Conservation (phyloP, 306 rosid species). For the Cucumis melo region DNA sequence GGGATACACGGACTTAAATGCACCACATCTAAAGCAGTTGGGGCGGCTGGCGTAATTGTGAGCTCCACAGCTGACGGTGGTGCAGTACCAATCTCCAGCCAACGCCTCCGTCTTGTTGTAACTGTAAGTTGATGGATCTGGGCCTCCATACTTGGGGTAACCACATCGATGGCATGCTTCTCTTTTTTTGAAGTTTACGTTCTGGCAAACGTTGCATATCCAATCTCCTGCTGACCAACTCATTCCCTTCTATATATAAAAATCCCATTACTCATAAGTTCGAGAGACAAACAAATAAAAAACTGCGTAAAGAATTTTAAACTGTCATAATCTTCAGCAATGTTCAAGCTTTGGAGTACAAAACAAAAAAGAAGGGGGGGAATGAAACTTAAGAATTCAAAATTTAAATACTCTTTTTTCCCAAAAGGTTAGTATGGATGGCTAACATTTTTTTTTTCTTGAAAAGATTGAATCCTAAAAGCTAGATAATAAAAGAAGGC, state of each 20-base stretch:
- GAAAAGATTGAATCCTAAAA: not conserved
- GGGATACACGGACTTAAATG: slow-evolving; percentile 40
- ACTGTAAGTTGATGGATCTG: slow-evolving; percentile 61
- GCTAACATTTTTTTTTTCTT: not conserved
- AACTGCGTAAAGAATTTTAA: not conserved
- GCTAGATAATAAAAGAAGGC: not conserved
- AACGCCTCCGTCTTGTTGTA: slow-evolving; percentile 53
- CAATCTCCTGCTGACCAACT: slow-evolving; percentile 95
- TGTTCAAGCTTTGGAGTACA: not conserved
- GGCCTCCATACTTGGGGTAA: slow-evolving; percentile 86
- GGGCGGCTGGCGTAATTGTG: slow-evolving; percentile 93
- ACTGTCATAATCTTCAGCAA: not conserved
- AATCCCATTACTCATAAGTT: not conserved
- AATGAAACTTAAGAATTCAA: not conserved
- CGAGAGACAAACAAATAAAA: not conserved
- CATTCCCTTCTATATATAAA: slow-evolving; percentile 32
- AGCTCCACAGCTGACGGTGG: slow-evolving; percentile 51
- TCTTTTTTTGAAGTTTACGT: slow-evolving; percentile 73
- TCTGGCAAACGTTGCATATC: slow-evolving; percentile 89
- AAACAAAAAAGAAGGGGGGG: slow-evolving; percentile 9
- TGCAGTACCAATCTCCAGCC: slow-evolving; percentile 96
- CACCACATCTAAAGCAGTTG: slow-evolving; percentile 53
- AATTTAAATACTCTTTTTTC: not conserved
- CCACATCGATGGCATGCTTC: slow-evolving; percentile 74
- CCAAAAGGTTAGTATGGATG: not conserved